Percentiles rank a stretch among this genome's conserved stretches.
Evolutionary conservation across 306 rosid species (phyloP).

Genomic region (Phaseolus lunatus): DNA sequence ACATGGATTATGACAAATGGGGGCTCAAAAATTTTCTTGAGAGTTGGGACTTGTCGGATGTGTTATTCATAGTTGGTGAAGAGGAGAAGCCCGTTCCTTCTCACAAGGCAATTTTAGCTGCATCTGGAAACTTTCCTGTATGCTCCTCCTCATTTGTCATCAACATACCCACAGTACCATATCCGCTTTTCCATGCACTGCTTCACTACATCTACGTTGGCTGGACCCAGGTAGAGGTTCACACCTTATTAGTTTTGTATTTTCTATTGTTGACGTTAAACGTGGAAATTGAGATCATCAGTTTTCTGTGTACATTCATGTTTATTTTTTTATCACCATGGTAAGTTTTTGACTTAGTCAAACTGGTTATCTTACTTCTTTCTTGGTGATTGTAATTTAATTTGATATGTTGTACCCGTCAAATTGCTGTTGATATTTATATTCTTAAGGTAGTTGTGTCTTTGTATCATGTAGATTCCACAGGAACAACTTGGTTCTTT

Average conservation of each 20-base stretch:
- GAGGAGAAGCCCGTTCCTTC: conserved; percentile 86
- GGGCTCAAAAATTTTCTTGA: conserved; percentile 78
- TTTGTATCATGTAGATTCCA: conserved; percentile 63
- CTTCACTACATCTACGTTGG: conserved; percentile 91
- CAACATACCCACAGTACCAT: conserved; percentile 58
- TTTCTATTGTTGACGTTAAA: not conserved
- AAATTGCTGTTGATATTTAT: not conserved
- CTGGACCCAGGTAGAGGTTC: conserved; percentile 65
- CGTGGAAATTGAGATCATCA: not conserved
- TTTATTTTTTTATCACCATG: not conserved
- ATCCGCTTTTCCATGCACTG: conserved; percentile 70
- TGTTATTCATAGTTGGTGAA: conserved; percentile 64
- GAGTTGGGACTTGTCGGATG: conserved; percentile 84
- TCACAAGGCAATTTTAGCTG: conserved; percentile 79
- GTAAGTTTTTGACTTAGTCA: conserved; percentile 7
- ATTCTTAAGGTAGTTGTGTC: conserved; percentile 39
- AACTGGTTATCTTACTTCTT: conserved; percentile 22
- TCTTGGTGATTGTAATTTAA: conserved; percentile 12
- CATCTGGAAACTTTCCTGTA: conserved; percentile 72
- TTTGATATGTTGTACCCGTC: not conserved
- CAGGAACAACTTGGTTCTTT: conserved; percentile 70
- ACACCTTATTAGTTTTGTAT: conserved; percentile 9
- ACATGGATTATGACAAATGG: conserved; percentile 72
- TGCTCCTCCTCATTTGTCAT: conserved; percentile 61
- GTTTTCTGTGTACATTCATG: not conserved